These are phyloP conservation scores for Apophysomyces trapeziformis DNA, from an alignment of 371 early-diverging fungal genomes.

Conservation along the genomic window DNA sequence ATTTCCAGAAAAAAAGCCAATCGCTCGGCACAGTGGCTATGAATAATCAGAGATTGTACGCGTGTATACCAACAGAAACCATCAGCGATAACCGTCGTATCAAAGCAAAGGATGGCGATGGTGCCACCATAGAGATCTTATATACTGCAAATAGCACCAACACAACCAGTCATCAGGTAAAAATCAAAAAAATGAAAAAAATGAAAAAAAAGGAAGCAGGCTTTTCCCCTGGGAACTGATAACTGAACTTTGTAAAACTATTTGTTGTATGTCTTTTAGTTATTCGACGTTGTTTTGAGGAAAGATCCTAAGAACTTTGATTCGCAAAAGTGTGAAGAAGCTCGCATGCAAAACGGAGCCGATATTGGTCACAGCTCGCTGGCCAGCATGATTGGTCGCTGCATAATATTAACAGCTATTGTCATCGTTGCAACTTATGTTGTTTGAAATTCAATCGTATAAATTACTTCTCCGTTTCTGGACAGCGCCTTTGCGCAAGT, in stretches of 20 bases:
- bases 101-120: slow-evolving; percentile 6
- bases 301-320: slow-evolving; percentile 1
- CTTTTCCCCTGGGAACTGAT: too few species aligned
- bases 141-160: slow-evolving; percentile 4
- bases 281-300: not conserved
- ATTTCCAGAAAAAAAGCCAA: not conserved
- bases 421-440: not conserved
- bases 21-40: not conserved
- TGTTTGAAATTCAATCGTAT: too few species aligned
- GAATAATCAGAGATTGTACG: slow-evolving; percentile 1
- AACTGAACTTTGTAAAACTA: too few species aligned
- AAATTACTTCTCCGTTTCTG: too few species aligned
- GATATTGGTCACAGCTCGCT: not conserved
- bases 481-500: too few species aligned
- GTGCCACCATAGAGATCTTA: not conserved
- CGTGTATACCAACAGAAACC: not conserved
- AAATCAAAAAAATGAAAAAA: too few species aligned
- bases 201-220: not conserved
- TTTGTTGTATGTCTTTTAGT: not conserved
- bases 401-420: not conserved
- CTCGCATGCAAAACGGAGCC: not conserved
- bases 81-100: not conserved
- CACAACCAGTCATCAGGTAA: slow-evolving; percentile 3
- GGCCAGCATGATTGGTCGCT: not conserved
- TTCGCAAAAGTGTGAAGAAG: not conserved